Percentiles rank a stretch among this genome's conserved stretches.
Evolutionary conservation across 257 asterid species (phyloP).

Genomic region (Solanum verrucosum): DNA sequence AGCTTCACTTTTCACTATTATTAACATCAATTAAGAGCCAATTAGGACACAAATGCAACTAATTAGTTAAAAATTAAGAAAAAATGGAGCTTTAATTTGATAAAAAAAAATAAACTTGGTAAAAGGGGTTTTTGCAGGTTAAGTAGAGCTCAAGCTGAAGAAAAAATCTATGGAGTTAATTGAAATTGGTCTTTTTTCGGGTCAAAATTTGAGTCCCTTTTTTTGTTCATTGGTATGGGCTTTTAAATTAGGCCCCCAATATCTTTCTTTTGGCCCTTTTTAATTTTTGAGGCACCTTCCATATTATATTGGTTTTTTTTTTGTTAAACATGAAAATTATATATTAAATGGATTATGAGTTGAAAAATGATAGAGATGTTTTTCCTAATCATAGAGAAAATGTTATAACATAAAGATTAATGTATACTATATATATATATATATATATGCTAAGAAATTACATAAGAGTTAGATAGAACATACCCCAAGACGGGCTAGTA

Average conservation of each 20-base stretch:
- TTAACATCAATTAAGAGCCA: not conserved
- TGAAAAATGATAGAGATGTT: no score
- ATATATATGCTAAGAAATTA: no score
- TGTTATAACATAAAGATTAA: no score
- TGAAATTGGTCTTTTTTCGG: not conserved
- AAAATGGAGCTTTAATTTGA: not conserved
- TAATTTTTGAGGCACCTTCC: no score
- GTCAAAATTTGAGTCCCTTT: not conserved
- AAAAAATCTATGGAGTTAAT: not conserved
- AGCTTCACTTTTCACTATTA: not conserved
- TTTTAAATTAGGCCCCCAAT: not conserved
- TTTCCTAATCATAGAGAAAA: no score
- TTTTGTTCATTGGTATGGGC: not conserved
- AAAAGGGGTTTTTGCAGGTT: not conserved
- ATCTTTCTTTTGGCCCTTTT: not conserved
- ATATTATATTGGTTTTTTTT: no score
- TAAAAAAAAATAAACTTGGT: not conserved
- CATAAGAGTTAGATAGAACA: no score
- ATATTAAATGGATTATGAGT: no score
- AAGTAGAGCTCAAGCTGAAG: not conserved
- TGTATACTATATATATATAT: no score
- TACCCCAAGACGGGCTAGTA: no score
- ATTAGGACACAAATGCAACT: not conserved
- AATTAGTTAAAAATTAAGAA: not conserved
- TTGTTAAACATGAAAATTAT: no score